Conservation (phyloP, 305 asterid species). For the Rubia peregrina region DNA sequence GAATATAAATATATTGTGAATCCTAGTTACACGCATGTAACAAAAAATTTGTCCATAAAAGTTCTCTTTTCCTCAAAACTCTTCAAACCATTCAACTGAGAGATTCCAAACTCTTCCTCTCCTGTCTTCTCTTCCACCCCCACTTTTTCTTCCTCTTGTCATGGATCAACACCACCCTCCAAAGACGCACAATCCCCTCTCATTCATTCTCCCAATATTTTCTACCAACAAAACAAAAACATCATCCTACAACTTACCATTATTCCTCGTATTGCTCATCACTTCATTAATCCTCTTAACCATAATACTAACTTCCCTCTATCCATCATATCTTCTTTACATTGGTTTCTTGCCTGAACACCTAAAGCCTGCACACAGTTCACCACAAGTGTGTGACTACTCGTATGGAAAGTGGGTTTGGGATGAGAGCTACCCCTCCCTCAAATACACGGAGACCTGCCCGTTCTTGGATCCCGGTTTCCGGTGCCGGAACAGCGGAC, state of each 20-base stretch:
- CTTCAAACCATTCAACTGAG: neutral
- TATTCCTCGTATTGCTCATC: constrained; percentile 32
- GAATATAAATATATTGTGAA: no score
- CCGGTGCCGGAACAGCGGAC: constrained; percentile 56
- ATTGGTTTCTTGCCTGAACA: constrained; percentile 29
- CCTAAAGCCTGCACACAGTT: constrained; percentile 16
- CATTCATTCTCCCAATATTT: constrained; percentile 12
- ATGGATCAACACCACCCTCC: constrained; percentile 28
- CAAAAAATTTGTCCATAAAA: neutral
- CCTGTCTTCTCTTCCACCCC: neutral
- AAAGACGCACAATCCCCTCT: constrained; percentile 2
- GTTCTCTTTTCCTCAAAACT: neutral
- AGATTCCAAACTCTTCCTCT: neutral
- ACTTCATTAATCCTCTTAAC: constrained; percentile 23
- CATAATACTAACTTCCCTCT: constrained; percentile 20
- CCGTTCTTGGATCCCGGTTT: constrained; percentile 84
- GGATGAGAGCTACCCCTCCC: constrained; percentile 39
- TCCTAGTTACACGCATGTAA: neutral
- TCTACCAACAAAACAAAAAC: constrained; percentile 1
- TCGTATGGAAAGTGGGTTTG: constrained; percentile 64
- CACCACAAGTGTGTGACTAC: constrained; percentile 37
- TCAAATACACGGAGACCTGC: constrained; percentile 55
- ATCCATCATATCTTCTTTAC: constrained; percentile 29
- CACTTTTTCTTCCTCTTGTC: constrained; percentile 14
- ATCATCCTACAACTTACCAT: constrained; percentile 14